Percentiles rank a stretch among this genome's conserved stretches.
Evolutionary conservation across 306 rosid species (phyloP).

Genomic region (Lablab purpureus): DNA sequence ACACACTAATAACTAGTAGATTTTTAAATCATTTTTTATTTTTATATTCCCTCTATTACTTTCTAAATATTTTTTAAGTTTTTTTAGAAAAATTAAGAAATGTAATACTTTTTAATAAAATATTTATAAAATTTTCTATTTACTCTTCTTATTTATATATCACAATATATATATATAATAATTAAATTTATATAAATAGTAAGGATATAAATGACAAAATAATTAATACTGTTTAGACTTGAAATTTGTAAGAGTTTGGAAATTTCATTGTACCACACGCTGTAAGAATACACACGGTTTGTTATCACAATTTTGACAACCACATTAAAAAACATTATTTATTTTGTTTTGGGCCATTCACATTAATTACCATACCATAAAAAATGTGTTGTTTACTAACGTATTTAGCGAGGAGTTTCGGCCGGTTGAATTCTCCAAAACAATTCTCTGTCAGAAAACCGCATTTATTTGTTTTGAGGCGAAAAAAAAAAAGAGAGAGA

Average conservation of each 20-base stretch:
- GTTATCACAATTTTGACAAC: not conserved
- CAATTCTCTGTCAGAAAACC: slow-evolving; percentile 5
- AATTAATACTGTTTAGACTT: too few species aligned
- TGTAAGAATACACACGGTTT: not conserved
- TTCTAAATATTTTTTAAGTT: too few species aligned
- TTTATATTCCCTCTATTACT: not conserved
- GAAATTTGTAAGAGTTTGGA: too few species aligned
- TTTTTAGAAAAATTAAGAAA: too few species aligned
- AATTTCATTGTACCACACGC: not conserved
- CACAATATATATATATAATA: too few species aligned
- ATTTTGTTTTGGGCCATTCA: not conserved
- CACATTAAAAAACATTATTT: not conserved
- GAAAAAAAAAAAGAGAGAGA: too few species aligned
- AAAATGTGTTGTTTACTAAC: not conserved
- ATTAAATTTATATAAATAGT: too few species aligned
- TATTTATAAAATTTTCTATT: too few species aligned
- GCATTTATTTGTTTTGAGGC: not conserved
- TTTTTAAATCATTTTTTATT: not conserved
- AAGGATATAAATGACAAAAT: too few species aligned
- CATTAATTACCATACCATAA: not conserved
- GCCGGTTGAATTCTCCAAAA: not conserved
- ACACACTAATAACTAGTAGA: not conserved
- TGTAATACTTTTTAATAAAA: too few species aligned
- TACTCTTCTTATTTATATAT: too few species aligned
- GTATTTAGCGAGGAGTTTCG: slow-evolving; percentile 5